Evolutionary conservation across 163 green algal genomes (phyloP), one percentile per base, ranked within the genome.

Genomic region (Prototheca cutis): DNA sequence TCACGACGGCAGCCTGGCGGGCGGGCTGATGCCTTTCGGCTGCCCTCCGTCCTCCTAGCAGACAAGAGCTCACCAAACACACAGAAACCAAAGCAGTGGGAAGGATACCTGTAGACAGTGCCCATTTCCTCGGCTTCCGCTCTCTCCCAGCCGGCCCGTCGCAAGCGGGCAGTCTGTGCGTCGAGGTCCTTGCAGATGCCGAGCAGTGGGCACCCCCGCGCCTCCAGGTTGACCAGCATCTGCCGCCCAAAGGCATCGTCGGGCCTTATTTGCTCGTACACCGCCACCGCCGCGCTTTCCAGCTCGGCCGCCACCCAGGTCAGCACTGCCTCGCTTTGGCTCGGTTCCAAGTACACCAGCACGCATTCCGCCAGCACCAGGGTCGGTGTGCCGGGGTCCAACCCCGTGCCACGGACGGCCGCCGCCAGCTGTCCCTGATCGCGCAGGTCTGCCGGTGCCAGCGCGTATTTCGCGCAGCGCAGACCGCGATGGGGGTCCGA

Each of bases 231-330:
- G 28, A 63, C 61, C 18, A 94, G 55, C 88, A 97, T 95, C 71
- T 96, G 89, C 63, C 82, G 55, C 1, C 90, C 90, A 85, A 97
- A 97, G 0, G 85, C 75, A 61, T 97, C 87, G 47, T 93, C 71
- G 5, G 70, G 70, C 21, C 49, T 40, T 31, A 73, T 66, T 58
- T 66, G 82, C 53, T 90, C 82, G 52, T 90, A 91, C n/a, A 91
- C 49, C 6, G 74, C 59, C 48, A 82, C 79, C 1, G 61, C 81
- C 1, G 70, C 72, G 25, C 54, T 74, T 18, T 36, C 24, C 45
- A 91, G 73, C 24, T 53, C 63, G 21, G 53, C 6, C 0, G 54
- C 84, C 33, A 87, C 66, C 73, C 69, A 80, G 1, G 48, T 17
- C 10, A 93, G 63, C 21, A 96, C 53, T 4, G 64, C 62, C 0